Evolutionary conservation across 108 stramenopile genomes (phyloP).

Genomic region (Skeletonema marinoi): DNA sequence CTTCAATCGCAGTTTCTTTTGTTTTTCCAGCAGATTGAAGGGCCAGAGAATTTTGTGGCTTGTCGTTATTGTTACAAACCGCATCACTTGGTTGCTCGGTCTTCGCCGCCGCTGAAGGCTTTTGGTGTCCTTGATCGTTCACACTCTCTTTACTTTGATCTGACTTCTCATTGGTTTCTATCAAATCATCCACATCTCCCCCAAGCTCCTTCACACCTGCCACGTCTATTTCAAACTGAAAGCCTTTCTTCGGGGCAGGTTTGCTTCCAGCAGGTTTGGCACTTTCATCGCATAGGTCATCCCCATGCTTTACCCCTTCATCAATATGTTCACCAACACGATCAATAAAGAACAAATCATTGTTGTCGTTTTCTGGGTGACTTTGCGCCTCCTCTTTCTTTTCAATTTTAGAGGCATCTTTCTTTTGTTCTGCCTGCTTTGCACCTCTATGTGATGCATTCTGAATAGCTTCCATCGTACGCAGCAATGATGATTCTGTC

Average conservation of each 20-base stretch:
- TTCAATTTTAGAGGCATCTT: background rate
- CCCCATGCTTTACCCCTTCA: conserved; percentile 12
- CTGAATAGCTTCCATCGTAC: conserved; percentile 51
- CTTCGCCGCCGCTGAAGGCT: background rate
- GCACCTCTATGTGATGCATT: conserved; percentile 13
- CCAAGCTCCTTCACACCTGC: conserved; percentile 42
- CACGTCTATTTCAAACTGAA: conserved; percentile 36
- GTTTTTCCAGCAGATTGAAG: background rate
- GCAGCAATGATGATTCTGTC: conserved; percentile 44
- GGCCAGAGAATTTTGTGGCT: background rate
- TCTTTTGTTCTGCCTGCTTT: background rate
- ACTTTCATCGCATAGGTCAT: conserved; percentile 10
- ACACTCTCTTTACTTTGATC: background rate
- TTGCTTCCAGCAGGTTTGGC: background rate
- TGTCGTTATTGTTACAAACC: background rate
- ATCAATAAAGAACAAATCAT: conserved; percentile 73
- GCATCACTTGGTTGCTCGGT: background rate
- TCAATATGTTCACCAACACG: conserved; percentile 43
- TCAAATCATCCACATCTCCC: conserved; percentile 10
- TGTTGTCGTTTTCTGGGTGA: background rate
- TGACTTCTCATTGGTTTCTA: background rate
- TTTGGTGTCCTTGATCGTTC: background rate
- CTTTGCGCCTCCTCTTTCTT: conserved; percentile 6
- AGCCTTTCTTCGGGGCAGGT: conserved; percentile 5
- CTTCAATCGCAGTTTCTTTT: conserved; percentile 7